phyloP scores from a whole-genome alignment of 1,284 basidiomycete genomes.

The Grifola frondosa region DNA sequence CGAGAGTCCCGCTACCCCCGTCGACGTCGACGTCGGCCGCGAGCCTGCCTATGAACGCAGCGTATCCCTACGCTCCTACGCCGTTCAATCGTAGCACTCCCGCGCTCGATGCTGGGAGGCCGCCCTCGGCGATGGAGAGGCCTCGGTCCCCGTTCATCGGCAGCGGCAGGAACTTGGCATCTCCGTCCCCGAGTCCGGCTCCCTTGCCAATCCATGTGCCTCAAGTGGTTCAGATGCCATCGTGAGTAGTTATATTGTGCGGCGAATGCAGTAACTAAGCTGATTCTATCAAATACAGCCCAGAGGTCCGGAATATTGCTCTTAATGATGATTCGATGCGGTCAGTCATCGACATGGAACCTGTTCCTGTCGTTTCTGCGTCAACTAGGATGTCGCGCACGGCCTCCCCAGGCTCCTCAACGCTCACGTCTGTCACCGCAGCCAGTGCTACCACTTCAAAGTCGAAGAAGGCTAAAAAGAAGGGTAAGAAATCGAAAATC shows the following conservation, averaged over 20 bases:
- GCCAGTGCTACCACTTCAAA: slow-evolving; percentile 10
- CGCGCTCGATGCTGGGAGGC: slow-evolving; percentile 13
- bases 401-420: slow-evolving; percentile 15
- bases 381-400: slow-evolving; percentile 13
- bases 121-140: slow-evolving; percentile 10
- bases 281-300: too few species aligned
- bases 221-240: slow-evolving; percentile 9
- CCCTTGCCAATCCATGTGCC: slow-evolving; percentile 10
- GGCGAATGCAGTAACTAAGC: background rate
- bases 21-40: slow-evolving; percentile 6
- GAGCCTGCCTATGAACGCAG: slow-evolving; percentile 11
- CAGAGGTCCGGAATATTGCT: too few species aligned
- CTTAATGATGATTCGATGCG: too few species aligned
- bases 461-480: slow-evolving; percentile 23
- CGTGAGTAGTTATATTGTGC: slow-evolving; percentile 6
- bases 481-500: slow-evolving; percentile 5
- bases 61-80: slow-evolving; percentile 11
- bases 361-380: slow-evolving; percentile 6
- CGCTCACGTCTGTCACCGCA: slow-evolving; percentile 12
- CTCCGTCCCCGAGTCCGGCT: slow-evolving; percentile 17
- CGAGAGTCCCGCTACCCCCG: slow-evolving; percentile 23
- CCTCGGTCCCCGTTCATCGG: slow-evolving; percentile 21
- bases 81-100: slow-evolving; percentile 12
- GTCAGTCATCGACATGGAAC: slow-evolving; percentile 13
- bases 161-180: slow-evolving; percentile 7